Evolutionary conservation across 2,329 filamentous ascomycete species (phyloP), one percentile per base, ranked within the genome.

Genomic region (Westerdykella aurantiaca): DNA sequence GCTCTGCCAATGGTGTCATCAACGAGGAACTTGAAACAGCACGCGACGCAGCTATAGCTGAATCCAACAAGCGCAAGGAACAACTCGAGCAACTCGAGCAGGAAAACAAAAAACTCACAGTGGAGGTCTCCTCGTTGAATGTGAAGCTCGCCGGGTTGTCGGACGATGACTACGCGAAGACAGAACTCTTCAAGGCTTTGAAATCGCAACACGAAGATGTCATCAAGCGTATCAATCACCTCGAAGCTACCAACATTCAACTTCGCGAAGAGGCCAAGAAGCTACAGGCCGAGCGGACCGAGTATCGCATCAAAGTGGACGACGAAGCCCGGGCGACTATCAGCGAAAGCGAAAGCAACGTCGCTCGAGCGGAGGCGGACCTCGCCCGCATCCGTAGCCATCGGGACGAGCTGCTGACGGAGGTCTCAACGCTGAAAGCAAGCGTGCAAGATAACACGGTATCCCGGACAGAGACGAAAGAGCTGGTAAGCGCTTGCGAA

Each of bases 111-210:
- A 84, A 82, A 56, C 53, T 86, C 50, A 78, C 86, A 29, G 83
- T 90, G 50, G 87, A 96, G 58, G 80, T 96, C 35, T 89, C 87
- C 14, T 78, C 82, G 5, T 71, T 91, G 29, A 89, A 75, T 48
- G 68, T 77, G 13, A 79, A 79, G 63, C 75, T 86, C 38, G 82
- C 87, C 12, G 83, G 80, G 43, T 73, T 90, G 37, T 85, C 86
- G 0, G 93, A 98, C 58, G 93, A 98, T 50, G 93, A 98, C 57
- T 97, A 94, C 62, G 83, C 89, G 34, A 83, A 88, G 45, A 95
- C 89, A 4, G 89, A 96, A 57, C 77, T 95, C 3, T 98, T 95
- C 77, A 97, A 95, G 69, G 82, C 86, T 49, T 79, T 96, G 60
- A 94, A 90, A 69, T 79, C 79, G 18, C 88, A 96, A 58, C 87